Conservation (phyloP, 1,284 basidiomycete genomes). For the Xanthoconium separans region DNA sequence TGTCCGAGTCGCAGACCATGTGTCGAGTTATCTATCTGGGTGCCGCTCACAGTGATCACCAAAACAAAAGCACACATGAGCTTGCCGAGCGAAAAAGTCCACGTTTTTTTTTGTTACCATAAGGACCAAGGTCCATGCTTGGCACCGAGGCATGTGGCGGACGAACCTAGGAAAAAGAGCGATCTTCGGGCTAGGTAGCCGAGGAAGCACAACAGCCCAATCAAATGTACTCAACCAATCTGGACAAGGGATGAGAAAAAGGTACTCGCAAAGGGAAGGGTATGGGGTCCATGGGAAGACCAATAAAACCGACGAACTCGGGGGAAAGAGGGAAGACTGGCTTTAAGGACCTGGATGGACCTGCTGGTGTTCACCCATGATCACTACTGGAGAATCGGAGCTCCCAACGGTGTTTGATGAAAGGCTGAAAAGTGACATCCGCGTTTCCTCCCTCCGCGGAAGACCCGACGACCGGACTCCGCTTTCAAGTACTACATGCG, state of each 20-base stretch:
- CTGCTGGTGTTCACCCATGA: constrained; percentile 96
- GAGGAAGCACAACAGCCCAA: constrained; percentile 80
- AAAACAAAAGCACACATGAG: no score
- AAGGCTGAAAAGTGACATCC: constrained; percentile 11
- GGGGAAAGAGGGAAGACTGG: constrained; percentile 28
- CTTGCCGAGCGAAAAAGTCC: no score
- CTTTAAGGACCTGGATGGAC: constrained; percentile 96
- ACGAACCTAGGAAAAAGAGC: constrained; percentile 75
- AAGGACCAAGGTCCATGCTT: no score
- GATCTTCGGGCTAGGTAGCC: constrained; percentile 88
- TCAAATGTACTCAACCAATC: not conserved
- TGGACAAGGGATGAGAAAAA: not conserved
- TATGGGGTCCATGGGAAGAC: not conserved
- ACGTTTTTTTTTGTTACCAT: no score
- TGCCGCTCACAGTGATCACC: no score
- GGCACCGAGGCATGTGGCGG: constrained; percentile 46
- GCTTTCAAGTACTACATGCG: no score
- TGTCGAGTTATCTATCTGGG: no score
- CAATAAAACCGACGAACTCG: no score
- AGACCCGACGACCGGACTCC: no score
- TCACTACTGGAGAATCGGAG: constrained; percentile 65
- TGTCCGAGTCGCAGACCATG: no score
- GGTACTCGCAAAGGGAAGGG: not conserved
- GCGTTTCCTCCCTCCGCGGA: no score
- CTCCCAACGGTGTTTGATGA: constrained; percentile 97